Base-by-base conservation (phyloP, 805 yeast species). In the Saturnispora dispora region DNA sequence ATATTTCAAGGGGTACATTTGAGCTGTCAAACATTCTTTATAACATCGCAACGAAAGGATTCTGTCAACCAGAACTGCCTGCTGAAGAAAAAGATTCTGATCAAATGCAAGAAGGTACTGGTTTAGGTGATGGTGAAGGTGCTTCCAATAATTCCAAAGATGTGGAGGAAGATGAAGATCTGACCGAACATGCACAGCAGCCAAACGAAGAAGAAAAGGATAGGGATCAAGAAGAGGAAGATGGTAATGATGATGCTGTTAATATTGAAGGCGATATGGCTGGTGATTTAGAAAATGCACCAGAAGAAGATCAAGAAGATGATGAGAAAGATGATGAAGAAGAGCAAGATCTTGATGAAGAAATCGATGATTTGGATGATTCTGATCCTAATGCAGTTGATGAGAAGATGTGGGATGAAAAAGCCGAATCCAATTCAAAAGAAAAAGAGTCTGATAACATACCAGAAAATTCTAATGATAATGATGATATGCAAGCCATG, bases 331-430 rank as follows among this genome's bases (percentile, higher is more conserved):
- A 71, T 1, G 72, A 72, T 1, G 76, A 76, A 2, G 80, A 80
- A 6, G 80, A 83, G 5, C 83, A 85, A 45, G 95, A 87, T 2
- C 61, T 87, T 51, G 96, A 90, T 62, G 96, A 90, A 57, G 91
- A 89, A 62, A 76, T 89, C 41, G 97, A 91, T 57, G 87, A 90
- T 60, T 69, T 91, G 32, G 95, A 87, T 64, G 95, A 88, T 52
- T 73, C 85, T 56, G 98, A 90, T 72, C 96, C 96, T 2, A 88
- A 89, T 67, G 96, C 96, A 3, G 81, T 91, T 47, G 98, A 91
- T 64, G 97, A 91, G 58, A 91, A 88, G 69, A 88, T 88, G 96
- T 91, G 98, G 96, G 93, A 91, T 61, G 97, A 90, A 61, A 89
- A 91, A 63, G 86, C 84, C 11, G 76, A 81, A 52, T 88, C 83